Base-by-base conservation (phyloP, 352 stramenopile genomes). In the Pythium dissotocum region DNA sequence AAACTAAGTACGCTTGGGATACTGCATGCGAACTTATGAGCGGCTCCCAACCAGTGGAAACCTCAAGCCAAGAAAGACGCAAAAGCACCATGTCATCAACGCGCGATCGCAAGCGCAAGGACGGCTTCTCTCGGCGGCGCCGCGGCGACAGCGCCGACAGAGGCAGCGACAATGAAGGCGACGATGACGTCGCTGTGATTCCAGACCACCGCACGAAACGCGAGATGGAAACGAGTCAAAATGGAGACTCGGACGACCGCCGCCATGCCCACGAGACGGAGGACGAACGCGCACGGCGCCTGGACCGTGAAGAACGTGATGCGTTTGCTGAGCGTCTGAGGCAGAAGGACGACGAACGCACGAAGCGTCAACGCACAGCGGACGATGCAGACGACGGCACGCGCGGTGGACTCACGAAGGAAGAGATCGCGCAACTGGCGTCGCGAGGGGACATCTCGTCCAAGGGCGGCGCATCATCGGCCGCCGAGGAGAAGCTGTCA, bases 401-500 rank as follows among this genome's bases (percentile, higher is more conserved):
- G 63, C 21, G 70, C 16, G 58, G 65, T 24, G 78, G 82, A 0
- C 83, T 96, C 55, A 88, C 82, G 9, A 67, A 67, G 32, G 83
- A 91, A 32, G 87, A 98, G 76, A 87, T 98, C 56, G 75, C 80
- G 33, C 84, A 96, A 64, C 78, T 98, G 16, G 78, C 90, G 21
- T 91, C 80, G 63, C 76, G 87, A 13, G 93, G 91, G 33, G 69
- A 81, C n/a, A 76, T 97, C 30, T 30, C 46, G 46, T 53, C 46
- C 46, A 53, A 28, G 18, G 46, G 46, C 46, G 30, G 24, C n/a
- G 55, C 67, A 6, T 63, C 69, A 57, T 68, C 54, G 1, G 72
- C 77, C 6, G 59, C 84, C 4, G 78, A 78, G 30, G 76, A 93
- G 4, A 84, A 92, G 69, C 62, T 97, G 21, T 63, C 78, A 18